Evolutionary conservation across 1,139 yeast genomes (phyloP).

Genomic region (Zygotorulaspora mrakii): DNA sequence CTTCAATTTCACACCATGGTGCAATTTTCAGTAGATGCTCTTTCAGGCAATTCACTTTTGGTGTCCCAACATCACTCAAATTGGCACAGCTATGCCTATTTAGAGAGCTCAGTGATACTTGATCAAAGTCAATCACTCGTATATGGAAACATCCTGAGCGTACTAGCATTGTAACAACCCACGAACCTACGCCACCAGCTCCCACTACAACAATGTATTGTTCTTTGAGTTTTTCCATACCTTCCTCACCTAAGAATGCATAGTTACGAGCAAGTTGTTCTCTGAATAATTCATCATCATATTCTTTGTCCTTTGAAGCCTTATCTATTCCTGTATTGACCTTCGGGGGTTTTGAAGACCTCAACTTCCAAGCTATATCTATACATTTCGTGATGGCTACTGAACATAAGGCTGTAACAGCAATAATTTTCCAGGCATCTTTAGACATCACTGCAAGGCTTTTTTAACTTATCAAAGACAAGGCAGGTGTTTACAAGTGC

Average conservation of each 20-base stretch:
- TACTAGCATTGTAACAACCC: constrained; percentile 89
- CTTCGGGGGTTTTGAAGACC: constrained; percentile 14
- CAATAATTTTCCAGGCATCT: constrained; percentile 30
- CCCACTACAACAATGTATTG: constrained; percentile 88
- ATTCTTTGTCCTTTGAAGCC: constrained; percentile 25
- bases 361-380: constrained; percentile 26
- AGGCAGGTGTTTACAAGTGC: too few species aligned
- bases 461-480: too few species aligned
- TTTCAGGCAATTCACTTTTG: constrained; percentile 79
- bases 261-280: constrained; percentile 93
- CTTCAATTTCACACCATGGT: constrained; percentile 86
- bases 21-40: constrained; percentile 64
- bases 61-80: constrained; percentile 79
- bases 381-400: constrained; percentile 28
- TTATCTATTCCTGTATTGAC: constrained; percentile 5
- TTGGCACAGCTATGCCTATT: constrained; percentile 94
- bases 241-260: constrained; percentile 84
- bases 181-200: constrained; percentile 97
- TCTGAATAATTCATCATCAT: constrained; percentile 72
- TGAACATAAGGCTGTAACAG: constrained; percentile 31
- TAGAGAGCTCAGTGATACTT: constrained; percentile 83
- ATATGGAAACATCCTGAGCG: constrained; percentile 82
- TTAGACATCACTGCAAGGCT: constrained; percentile 19
- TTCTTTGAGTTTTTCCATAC: constrained; percentile 69
- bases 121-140: constrained; percentile 88